Conservation (phyloP, 2,329 filamentous ascomycete genomes). For the Penicillium sp. region DNA sequence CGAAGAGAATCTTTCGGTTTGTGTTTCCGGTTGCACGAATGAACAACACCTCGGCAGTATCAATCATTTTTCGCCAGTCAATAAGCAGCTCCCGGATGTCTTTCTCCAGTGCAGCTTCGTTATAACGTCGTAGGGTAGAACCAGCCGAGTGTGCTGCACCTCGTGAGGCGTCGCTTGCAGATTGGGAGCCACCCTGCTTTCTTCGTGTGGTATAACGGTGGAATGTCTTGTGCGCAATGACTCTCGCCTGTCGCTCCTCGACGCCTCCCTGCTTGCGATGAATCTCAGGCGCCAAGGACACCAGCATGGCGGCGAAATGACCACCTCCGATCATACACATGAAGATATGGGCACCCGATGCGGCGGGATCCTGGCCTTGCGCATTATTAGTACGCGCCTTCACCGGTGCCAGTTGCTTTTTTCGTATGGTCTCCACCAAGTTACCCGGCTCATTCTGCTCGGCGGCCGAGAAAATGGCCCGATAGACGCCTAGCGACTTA, state of each 20-base stretch:
- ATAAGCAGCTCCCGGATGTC: slow-evolving; percentile 79
- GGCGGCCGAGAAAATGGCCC: slow-evolving; percentile 71
- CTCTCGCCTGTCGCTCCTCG: slow-evolving; percentile 80
- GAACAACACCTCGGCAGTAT: slow-evolving; percentile 82
- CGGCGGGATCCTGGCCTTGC: slow-evolving; percentile 43
- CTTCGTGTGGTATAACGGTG: slow-evolving; percentile 94
- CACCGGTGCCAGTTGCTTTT: slow-evolving; percentile 73
- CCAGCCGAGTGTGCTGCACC: slow-evolving; percentile 92
- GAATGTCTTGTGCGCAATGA: slow-evolving; percentile 95
- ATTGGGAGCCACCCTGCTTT: slow-evolving; percentile 95
- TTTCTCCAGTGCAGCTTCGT: slow-evolving; percentile 85
- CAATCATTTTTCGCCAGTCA: slow-evolving; percentile 84
- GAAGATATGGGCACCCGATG: slow-evolving; percentile 77
- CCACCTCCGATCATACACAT: slow-evolving; percentile 98
- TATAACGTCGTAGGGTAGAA: slow-evolving; percentile 84
- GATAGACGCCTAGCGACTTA: slow-evolving; percentile 81
- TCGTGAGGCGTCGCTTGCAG: slow-evolving; percentile 90
- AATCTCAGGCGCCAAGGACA: slow-evolving; percentile 79
- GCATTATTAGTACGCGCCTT: slow-evolving; percentile 39
- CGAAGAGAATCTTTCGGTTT: slow-evolving; percentile 84
- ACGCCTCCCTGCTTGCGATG: slow-evolving; percentile 68
- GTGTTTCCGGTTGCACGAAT: slow-evolving; percentile 84
- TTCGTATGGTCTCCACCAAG: slow-evolving; percentile 67
- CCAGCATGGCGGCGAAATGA: slow-evolving; percentile 95
- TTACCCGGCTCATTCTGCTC: slow-evolving; percentile 67